A percentile compares a stretch with the other conserved stretches of the same genome.
Conservation (phyloP, 2,329 filamentous ascomycete species). For the Leptographium procerum region DNA sequence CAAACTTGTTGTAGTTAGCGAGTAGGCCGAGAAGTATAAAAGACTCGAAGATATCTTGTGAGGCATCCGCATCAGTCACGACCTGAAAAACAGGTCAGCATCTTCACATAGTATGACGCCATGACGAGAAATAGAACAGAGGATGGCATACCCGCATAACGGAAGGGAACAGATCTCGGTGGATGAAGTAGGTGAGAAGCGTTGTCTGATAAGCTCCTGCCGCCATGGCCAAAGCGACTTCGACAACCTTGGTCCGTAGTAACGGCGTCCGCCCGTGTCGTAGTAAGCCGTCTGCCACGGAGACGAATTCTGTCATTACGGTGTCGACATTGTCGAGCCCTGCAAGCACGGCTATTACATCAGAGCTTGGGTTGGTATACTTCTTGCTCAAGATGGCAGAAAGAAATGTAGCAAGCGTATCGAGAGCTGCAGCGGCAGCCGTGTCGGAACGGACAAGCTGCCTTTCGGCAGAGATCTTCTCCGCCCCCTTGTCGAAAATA, state of each 20-base stretch:
- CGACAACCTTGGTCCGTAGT: constrained; percentile 66
- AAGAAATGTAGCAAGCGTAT: constrained; percentile 88
- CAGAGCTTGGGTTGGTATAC: constrained; percentile 90
- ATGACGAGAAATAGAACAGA: not conserved
- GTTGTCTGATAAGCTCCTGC: constrained; percentile 95
- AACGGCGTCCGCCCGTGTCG: constrained; percentile 59
- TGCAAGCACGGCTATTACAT: constrained; percentile 81
- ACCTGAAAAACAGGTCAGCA: constrained; percentile 34
- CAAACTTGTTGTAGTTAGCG: constrained; percentile 98
- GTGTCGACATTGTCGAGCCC: constrained; percentile 81
- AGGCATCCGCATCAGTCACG: constrained; percentile 64
- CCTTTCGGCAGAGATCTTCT: not conserved
- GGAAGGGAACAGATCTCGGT: constrained; percentile 84
- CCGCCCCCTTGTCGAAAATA: not conserved
- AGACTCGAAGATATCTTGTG: constrained; percentile 54
- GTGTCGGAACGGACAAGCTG: not conserved
- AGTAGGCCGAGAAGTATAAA: constrained; percentile 77
- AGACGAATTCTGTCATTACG: constrained; percentile 81
- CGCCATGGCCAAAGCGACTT: constrained; percentile 70
- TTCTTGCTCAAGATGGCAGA: constrained; percentile 73
- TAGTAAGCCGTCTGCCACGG: constrained; percentile 70
- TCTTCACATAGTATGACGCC: not conserved
- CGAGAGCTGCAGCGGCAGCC: constrained; percentile 3
- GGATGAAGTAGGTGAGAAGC: constrained; percentile 86
- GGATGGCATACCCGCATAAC: constrained; percentile 66